Evolutionary conservation across 73 alveolate genomes (phyloP), one percentile per base, ranked within the genome.

Genomic region (Paramecium sexaurelia): DNA sequence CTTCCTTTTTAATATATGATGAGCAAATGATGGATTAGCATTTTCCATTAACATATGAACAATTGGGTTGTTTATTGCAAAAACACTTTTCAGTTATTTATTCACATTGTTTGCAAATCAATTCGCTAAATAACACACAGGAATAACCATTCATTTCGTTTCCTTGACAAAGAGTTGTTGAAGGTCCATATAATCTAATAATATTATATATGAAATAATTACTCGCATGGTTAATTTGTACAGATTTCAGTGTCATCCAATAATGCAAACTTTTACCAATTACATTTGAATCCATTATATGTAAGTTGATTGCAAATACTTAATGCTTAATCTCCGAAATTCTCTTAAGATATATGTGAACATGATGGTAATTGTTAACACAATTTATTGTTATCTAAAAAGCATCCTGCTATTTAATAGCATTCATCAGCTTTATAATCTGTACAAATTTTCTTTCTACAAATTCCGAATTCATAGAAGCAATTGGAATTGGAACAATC

Each of bases 161-260:
- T 19, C 90, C 90, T 41, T 78, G 15, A 78, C 90, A 78, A 4
- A 78, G n/a, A 24, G 68, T 78, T 4, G 68, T 22, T 19, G 90
- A 78, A 9, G 61, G 61, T 24, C 90, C 90, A 78, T 78, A 78
- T 24, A 78, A 78, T 11, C 86, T 71, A 71, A n/a, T 3, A 10
- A 33, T 32, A 71, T 35, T 33, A 33, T 5, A 15, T 11, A 3
- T 15, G 35, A 27, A 33, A n/a, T n/a, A 4, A 35, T 71, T 71
- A 71, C 86, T 43, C 90, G 41, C 90, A 78, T 20, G 73, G 45
- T 78, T 40, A 33, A 15, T 32, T 40, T 13, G 90, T 78, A 78
- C 90, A 78, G 1, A 43, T 78, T 40, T 40, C 27, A 17, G 43
- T 24, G 1, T 39, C 40, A 19, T 78, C 73, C 10, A 78, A 39